Conservation (phyloP, 2,329 filamentous ascomycete species). For the Xenosphaeropsis pyriputrescens region DNA sequence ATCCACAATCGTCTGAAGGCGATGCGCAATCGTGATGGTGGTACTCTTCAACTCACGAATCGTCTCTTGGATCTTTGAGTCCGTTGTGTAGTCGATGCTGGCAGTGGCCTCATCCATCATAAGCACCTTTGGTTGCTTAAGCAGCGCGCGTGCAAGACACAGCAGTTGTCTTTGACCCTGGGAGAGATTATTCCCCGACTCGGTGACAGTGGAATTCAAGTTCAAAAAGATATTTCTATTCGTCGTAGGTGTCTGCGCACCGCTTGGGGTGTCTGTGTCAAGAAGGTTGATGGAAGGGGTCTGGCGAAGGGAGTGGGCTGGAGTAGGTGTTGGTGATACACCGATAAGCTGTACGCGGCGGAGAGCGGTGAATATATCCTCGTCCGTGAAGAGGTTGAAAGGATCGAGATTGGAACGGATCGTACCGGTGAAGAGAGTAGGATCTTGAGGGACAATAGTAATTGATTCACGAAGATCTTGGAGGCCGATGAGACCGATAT, state of each 20-base stretch:
- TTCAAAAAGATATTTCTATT: conserved; percentile 96
- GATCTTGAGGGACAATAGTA: conserved; percentile 96
- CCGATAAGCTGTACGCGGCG: conserved; percentile 80
- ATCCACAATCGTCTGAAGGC: conserved; percentile 91
- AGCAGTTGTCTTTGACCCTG: conserved; percentile 92
- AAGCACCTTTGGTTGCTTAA: conserved; percentile 84
- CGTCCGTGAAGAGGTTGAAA: conserved; percentile 77
- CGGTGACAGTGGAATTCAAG: conserved; percentile 67
- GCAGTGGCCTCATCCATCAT: conserved; percentile 99
- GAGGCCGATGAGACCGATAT: conserved; percentile 82
- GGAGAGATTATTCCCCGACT: conserved; percentile 87
- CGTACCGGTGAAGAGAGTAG: conserved; percentile 84
- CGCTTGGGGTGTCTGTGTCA: conserved; percentile 15
- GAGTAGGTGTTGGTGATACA: conserved; percentile 20
- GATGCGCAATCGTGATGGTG: conserved; percentile 91
- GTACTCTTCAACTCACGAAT: conserved; percentile 88
- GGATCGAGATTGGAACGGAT: conserved; percentile 88
- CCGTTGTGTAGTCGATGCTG: conserved; percentile 92
- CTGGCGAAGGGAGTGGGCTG: conserved; percentile 15
- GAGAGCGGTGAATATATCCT: conserved; percentile 76
- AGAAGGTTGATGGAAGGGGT: conserved; percentile 7
- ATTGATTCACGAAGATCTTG: conserved; percentile 85
- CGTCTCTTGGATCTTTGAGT: conserved; percentile 90
- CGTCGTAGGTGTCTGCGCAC: conserved; percentile 29
- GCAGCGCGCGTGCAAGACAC: conserved; percentile 81